Conservation (phyloP, 768 basidiomycete species). For the Leccinum rimulosum region DNA sequence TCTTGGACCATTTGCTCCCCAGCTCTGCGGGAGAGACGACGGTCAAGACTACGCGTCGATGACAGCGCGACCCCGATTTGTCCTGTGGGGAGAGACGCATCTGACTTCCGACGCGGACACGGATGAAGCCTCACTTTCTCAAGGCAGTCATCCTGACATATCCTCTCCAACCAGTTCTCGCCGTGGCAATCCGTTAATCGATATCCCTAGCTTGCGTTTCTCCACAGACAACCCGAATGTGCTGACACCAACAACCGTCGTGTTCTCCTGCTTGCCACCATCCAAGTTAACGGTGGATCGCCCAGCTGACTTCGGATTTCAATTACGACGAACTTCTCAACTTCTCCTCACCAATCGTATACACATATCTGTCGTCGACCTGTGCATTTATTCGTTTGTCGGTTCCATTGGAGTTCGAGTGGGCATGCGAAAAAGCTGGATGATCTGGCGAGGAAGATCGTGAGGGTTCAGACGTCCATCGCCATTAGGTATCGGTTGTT, state of each 20-base stretch:
- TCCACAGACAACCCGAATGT: constrained; percentile 26
- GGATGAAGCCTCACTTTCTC: constrained; percentile 39
- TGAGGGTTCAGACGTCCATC: constrained; percentile 85
- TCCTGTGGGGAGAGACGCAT: constrained; percentile 77
- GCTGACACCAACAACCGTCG: constrained; percentile 46
- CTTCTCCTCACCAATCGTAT: constrained; percentile 66
- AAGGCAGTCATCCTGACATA: constrained; percentile 37
- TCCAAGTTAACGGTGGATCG: constrained; percentile 70
- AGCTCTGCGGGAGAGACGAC: constrained; percentile 55
- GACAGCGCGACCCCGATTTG: constrained; percentile 77
- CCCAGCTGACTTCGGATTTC: constrained; percentile 82
- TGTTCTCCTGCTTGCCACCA: no score
- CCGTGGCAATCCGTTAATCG: constrained; percentile 25
- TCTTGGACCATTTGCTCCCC: constrained; percentile 61
- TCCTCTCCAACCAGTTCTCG: constrained; percentile 41
- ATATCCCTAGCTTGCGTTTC: constrained; percentile 29
- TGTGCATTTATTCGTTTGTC: constrained; percentile 80
- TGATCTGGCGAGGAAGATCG: constrained; percentile 70
- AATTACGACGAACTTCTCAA: constrained; percentile 85
- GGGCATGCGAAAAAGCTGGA: constrained; percentile 43
- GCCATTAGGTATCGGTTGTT: constrained; percentile 88
- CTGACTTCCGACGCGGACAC: constrained; percentile 28
- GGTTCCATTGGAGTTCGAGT: constrained; percentile 84
- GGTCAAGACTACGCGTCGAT: constrained; percentile 62
- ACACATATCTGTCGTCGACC: constrained; percentile 75